phyloP scores from a whole-genome alignment of 2,329 filamentous ascomycete species.

The Alternaria sp. region DNA sequence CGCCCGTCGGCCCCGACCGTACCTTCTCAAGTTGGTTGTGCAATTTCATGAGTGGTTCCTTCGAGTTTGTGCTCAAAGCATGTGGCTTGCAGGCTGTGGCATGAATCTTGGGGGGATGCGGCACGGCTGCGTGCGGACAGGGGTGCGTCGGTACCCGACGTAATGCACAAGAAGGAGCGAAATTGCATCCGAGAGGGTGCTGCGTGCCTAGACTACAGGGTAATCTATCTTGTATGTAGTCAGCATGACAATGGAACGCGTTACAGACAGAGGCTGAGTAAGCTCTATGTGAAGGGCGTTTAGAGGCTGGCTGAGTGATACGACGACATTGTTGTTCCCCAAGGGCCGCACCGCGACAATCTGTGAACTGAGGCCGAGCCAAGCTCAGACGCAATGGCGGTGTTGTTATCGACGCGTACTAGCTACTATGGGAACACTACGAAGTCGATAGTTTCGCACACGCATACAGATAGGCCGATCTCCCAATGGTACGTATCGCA shows the following conservation, averaged over 20 bases:
- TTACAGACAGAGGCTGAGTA: background rate
- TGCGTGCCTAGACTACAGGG: background rate
- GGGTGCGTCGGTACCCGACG: background rate
- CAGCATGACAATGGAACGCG: background rate
- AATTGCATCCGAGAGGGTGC: background rate
- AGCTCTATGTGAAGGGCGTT: background rate
- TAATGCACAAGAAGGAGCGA: background rate
- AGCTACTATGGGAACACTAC: background rate
- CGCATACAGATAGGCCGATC: background rate
- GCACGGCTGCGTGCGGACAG: background rate
- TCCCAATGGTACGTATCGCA: background rate
- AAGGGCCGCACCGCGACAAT: background rate
- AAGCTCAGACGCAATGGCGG: background rate
- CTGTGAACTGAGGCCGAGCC: background rate
- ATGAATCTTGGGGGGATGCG: background rate
- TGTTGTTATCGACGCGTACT: background rate
- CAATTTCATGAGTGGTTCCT: background rate
- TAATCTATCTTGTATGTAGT: background rate
- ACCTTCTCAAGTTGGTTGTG: background rate
- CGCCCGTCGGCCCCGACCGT: background rate
- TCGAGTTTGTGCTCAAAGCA: background rate
- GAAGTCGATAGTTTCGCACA: background rate
- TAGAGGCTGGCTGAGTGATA: background rate
- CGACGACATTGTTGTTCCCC: background rate
- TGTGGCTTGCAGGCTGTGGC: slow-evolving; percentile 3